Percentiles rank a stretch among this genome's conserved stretches.
These are phyloP conservation scores for Annulohypoxylon bovei DNA, from an alignment of 495 filamentous ascomycete genomes.

Conservation along the genomic window DNA sequence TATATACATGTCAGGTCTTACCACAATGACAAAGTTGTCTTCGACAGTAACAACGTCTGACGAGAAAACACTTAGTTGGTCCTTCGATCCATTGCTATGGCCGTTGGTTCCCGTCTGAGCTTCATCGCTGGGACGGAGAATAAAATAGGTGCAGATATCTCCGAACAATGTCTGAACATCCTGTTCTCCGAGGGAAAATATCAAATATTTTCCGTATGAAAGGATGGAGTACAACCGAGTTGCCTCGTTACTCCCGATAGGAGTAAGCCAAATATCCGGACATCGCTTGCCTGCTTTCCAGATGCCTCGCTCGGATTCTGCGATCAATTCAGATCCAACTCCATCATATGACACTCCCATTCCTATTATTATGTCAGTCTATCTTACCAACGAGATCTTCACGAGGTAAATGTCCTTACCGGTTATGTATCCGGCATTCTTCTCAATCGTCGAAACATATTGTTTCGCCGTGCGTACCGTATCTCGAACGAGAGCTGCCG, in stretches of 20 bases:
- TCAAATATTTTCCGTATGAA: constrained; percentile 36
- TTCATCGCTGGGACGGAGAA: neutral
- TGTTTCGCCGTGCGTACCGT: constrained; percentile 37
- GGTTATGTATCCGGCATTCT: constrained; percentile 45
- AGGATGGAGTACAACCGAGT: constrained; percentile 30
- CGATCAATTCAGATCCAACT: constrained; percentile 35
- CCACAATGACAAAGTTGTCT: constrained; percentile 32
- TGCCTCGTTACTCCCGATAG: neutral
- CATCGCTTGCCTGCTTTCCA: constrained; percentile 44
- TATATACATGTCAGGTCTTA: constrained; percentile 46
- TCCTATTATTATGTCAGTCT: constrained; percentile 25
- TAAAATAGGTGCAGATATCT: constrained; percentile 19
- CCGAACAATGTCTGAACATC: constrained; percentile 12
- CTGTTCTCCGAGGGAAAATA: constrained; percentile 24
- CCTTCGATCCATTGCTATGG: neutral
- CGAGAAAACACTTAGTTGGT: constrained; percentile 2
- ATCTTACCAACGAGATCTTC: neutral
- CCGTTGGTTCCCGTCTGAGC: neutral
- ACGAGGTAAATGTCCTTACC: constrained; percentile 17
- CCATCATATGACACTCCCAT: constrained; percentile 45
- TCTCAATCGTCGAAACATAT: constrained; percentile 42
- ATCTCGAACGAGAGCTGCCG: constrained; percentile 39
- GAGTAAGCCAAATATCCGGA: constrained; percentile 33
- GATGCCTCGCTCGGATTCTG: constrained; percentile 34
- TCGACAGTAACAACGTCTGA: constrained; percentile 21